Evolutionary conservation across 768 basidiomycete species (phyloP), one percentile per base, ranked within the genome.

Genomic region (Amanita phalloides): DNA sequence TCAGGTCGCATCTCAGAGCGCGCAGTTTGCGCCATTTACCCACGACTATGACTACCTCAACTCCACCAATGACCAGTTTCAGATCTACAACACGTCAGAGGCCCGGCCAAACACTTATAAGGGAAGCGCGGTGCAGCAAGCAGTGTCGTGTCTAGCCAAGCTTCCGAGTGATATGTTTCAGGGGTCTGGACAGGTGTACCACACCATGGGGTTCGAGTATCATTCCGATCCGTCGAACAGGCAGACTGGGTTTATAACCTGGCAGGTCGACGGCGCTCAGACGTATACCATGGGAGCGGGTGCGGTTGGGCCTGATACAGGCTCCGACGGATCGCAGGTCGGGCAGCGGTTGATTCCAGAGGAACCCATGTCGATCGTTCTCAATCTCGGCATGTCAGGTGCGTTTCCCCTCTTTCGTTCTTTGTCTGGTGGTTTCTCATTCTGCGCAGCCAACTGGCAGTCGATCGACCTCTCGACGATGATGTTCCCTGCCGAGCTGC

Each of bases 131-230:
- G 71, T 80, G 57, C 81, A 83, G 62, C 80, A 84, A 61, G 71
- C 75, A 17, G 70, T 80, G 4, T 77, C 75, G 11, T 64, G 64
- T 26, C 56, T 84, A 43, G 75, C 72, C 35, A 59, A 61, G 35
- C 60, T 79, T 3, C 77, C 79, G 8, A 65, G 68, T 33, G 70
- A 76, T 58, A 75, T 78, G 60, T 82, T 79, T 65, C 75, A 81
- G 56, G 81, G 79, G 9, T 71, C 72, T 10, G 82, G 80, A 4
- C 64, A 69, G 51, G 68, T 69, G 48, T 80, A 74, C 57, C 70
- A 68, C 53, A 76, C 66, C 20, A 36, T 45, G 77, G 84, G 86
- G 13, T 89, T 89, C 59, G 90, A 92, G 61, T 88, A 85, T 60
- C 86, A 74, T 72, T 68, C 77, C 6, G 73, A 87, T 60, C 81